phyloP scores from a whole-genome alignment of 2,329 filamentous ascomycete genomes.

The Albophoma yamanashiensis region DNA sequence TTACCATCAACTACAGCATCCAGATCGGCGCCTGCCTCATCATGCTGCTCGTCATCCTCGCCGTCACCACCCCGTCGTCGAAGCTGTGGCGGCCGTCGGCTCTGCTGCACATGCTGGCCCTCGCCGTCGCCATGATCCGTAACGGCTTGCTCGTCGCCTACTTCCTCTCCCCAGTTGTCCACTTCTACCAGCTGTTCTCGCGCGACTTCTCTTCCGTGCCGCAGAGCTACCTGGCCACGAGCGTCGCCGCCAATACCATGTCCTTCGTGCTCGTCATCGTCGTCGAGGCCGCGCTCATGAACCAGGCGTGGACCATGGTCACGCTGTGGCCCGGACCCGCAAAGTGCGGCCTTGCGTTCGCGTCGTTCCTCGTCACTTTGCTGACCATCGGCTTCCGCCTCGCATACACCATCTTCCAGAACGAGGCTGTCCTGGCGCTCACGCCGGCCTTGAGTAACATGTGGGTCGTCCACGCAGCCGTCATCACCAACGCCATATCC shows the following conservation, averaged over 20 bases:
- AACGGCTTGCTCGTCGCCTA: constrained; percentile 45
- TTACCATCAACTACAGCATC: constrained; percentile 52
- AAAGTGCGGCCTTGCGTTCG: constrained; percentile 16
- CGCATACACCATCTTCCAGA: constrained; percentile 25
- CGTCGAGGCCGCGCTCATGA: constrained; percentile 34
- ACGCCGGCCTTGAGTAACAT: constrained; percentile 12
- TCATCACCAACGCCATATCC: constrained; percentile 27
- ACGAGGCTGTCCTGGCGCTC: constrained; percentile 15
- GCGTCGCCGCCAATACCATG: constrained; percentile 28
- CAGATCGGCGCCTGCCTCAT: constrained; percentile 60
- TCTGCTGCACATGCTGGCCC: constrained; percentile 50
- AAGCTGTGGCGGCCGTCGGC: constrained; percentile 57
- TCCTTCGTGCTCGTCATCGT: constrained; percentile 32
- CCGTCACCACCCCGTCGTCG: constrained; percentile 49
- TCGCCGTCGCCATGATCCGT: constrained; percentile 51
- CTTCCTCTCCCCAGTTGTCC: constrained; percentile 48
- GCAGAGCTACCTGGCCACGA: constrained; percentile 20
- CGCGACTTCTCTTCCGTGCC: constrained; percentile 42
- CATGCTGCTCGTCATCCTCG: constrained; percentile 53
- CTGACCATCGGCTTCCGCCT: constrained; percentile 20
- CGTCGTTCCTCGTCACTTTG: constrained; percentile 25
- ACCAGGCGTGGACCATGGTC: constrained; percentile 44
- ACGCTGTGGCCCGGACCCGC: constrained; percentile 30
- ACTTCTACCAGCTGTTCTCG: constrained; percentile 50
- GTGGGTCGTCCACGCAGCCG: constrained; percentile 27